Evolutionary conservation across 2,329 filamentous ascomycete genomes (phyloP), one percentile per base, ranked within the genome.

Genomic region (Colletotrichum cordylinicola): DNA sequence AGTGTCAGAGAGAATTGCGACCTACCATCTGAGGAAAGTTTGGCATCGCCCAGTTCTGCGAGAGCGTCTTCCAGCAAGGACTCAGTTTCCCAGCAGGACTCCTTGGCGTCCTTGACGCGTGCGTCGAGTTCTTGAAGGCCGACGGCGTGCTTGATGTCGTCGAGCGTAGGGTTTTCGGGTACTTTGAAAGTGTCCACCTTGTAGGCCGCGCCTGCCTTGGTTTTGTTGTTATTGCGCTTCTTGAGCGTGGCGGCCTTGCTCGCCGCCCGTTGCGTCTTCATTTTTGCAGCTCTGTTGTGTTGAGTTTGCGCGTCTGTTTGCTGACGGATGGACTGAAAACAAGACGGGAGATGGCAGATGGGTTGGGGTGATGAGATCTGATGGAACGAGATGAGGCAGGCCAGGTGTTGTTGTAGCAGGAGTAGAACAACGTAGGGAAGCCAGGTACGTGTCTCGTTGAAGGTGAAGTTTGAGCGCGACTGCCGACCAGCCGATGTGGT

Each of bases 41-140:
- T 86, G 79, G 87, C 83, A 39, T 92, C 88, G 60, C 86, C 85
- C 77, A 93, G 82, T 72, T 91, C 88, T 71, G 93, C 90, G 69
- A 94, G 86, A 39, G 89, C 87, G 79, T 93, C 92, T 77, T 91
- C 91, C 77, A 92, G 92, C 4, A 94, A 83, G 31, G 91, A 93
- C 78, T 93, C 90, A 8, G 89, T 90, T 79, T 93, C 92, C 91
- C 91, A 93, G 65, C 72, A 77, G 15, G 88, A 88, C 67, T 91
- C 89, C 72, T 85, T 85, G 6, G 88, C 85, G 74, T 90, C 89
- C 35, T 87, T 87, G 78, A 90, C 86, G 79, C 87, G 85, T 77
- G 90, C 87, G 77, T 90, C 89, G 12, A 90, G 84, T 74, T 90
- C 89, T 21, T 74, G 77, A 18, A 78, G 72, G 31, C 77, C 83